These are phyloP conservation scores for Hapsidospora chrysogenum DNA, from an alignment of 495 filamentous ascomycete species.

Conservation along the genomic window DNA sequence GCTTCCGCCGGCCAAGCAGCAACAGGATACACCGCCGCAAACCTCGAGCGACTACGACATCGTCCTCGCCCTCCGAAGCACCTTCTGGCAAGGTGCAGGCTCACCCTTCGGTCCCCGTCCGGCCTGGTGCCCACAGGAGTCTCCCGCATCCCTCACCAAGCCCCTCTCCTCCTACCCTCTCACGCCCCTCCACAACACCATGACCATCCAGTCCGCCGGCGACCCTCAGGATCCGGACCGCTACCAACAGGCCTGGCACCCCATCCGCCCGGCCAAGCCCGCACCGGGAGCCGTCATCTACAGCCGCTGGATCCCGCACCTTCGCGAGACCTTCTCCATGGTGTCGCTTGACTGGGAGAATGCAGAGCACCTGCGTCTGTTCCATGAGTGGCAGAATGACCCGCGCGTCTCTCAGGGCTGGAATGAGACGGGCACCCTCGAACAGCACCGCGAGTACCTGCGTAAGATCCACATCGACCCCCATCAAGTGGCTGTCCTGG, in stretches of 20 bases:
- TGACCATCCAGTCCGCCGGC: constrained; percentile 22
- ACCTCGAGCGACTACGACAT: constrained; percentile 1
- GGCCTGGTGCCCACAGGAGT: constrained; percentile 32
- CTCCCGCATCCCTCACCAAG: constrained; percentile 19
- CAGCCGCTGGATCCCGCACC: constrained; percentile 50
- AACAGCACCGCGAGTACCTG: constrained; percentile 47
- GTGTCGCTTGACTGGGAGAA: constrained; percentile 40
- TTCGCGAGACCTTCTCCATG: constrained; percentile 49
- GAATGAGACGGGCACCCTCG: constrained; percentile 48
- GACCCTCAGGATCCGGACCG: constrained; percentile 1
- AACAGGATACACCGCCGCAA: constrained; percentile 4
- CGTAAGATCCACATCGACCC: constrained; percentile 41
- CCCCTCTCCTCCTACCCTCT: constrained; percentile 32
- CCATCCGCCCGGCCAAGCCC: constrained; percentile 43
- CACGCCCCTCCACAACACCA: constrained; percentile 35
- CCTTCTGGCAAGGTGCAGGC: constrained; percentile 56
- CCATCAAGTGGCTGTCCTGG: constrained; percentile 44
- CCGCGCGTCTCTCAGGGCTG: constrained; percentile 52
- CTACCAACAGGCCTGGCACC: constrained; percentile 30
- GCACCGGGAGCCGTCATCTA: constrained; percentile 42
- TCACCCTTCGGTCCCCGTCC: constrained; percentile 46
- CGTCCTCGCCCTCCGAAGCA: constrained; percentile 24
- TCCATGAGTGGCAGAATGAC: constrained; percentile 56
- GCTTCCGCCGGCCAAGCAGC: constrained; percentile 5
- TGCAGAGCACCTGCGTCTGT: constrained; percentile 36